Evolutionary conservation across 2,329 filamentous ascomycete species (phyloP), one percentile per base, ranked within the genome.

Genomic region (Colletotrichum simmondsii): DNA sequence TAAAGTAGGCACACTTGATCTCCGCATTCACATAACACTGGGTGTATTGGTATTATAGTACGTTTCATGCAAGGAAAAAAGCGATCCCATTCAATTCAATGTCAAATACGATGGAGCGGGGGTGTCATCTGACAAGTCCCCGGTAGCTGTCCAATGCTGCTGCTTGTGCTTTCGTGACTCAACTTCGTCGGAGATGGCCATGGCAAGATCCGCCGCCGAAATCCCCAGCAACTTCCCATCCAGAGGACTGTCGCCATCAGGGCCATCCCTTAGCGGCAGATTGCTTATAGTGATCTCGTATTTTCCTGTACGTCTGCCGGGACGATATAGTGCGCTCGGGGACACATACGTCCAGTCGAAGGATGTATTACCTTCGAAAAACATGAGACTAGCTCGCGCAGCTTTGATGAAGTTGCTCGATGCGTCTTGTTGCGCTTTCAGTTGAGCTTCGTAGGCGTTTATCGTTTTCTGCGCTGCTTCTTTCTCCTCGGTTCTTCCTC

Each of bases 281-380:
- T 42, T 42, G 37, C 37, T 19, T 19, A 42, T 16, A 19, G 37
- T 42, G 16, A 19, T 42, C 37, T 42, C 37, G 37, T 42, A 42
- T 19, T 7, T 42, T 5, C 37, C 37, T 16, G 37, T 42, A 42
- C 37, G 37, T 7, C 37, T 42, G 37, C 37, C 37, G 12, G 57
- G 57, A 22, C 57, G 57, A 35, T 60, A 60, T 22, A 37, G 35
- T 14, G 57, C 57, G 14, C 57, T 60, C 30, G 57, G 57, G 26
- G 57, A 60, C 6, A 60, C n/a, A 60, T 60, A 60, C 14, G 57
- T 60, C 57, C 57, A 60, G 24, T 60, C 35, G 57, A 60, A 60
- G 30, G 57, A 60, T 8, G 57, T 37, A 12, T 60, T 60, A n/a
- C 57, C 57, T n/a, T 60, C 57, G 19, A 60, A 60, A 16, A 60